These are phyloP conservation scores for Lentinula detonsa DNA, from an alignment of 768 basidiomycete genomes.

Conservation along the genomic window DNA sequence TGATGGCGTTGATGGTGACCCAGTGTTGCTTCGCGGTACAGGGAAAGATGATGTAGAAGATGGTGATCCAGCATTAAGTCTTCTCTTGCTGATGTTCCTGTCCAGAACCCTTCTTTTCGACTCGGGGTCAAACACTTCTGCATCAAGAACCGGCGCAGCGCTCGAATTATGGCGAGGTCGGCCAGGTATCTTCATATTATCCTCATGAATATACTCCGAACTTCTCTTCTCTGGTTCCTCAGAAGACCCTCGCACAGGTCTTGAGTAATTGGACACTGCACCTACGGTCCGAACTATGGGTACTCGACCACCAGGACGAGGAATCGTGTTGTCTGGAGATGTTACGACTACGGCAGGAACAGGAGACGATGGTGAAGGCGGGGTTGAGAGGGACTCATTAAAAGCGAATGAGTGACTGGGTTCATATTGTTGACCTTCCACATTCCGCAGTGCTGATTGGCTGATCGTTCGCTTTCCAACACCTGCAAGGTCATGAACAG, in stretches of 20 bases:
- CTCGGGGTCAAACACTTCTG: conserved; percentile 27
- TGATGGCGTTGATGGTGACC: background rate
- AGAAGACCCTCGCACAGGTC: conserved; percentile 37
- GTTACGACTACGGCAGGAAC: conserved; percentile 55
- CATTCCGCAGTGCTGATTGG: background rate
- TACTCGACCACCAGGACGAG: conserved; percentile 12
- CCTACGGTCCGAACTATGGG: conserved; percentile 38
- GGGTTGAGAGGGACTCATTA: conserved; percentile 1
- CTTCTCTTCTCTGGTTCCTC: conserved; percentile 20
- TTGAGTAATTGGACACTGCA: conserved; percentile 56
- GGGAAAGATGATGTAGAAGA: background rate
- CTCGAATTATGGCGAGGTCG: conserved; percentile 6
- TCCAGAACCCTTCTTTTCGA: conserved; percentile 48
- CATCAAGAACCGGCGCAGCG: conserved; percentile 1
- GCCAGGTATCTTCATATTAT: background rate
- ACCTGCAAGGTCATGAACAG: background rate
- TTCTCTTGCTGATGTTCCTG: conserved; percentile 37
- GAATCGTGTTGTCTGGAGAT: conserved; percentile 24
- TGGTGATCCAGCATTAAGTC: background rate
- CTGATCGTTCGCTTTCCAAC: background rate
- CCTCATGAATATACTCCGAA: conserved; percentile 15
- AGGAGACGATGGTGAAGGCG: conserved; percentile 14
- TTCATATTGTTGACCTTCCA: conserved; percentile 7
- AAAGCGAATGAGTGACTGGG: background rate
- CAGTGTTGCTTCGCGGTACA: background rate